Percentiles rank a stretch among this genome's conserved stretches.
Evolutionary conservation across 495 filamentous ascomycete genomes (phyloP).

Genomic region (Aspergillus haitiensis): DNA sequence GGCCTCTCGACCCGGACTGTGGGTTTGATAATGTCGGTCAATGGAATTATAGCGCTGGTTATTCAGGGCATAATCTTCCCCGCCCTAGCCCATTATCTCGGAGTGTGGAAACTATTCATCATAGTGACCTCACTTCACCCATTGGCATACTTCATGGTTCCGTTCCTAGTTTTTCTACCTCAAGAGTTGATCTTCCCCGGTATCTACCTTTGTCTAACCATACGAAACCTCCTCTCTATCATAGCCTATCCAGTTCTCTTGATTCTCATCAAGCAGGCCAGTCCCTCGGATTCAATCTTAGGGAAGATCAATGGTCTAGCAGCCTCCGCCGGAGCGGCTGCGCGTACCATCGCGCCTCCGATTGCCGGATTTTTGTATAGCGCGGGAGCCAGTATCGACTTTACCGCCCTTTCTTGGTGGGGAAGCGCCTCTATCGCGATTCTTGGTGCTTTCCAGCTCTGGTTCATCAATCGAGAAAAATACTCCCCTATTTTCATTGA

Average conservation of each 20-base stretch:
- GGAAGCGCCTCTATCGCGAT: slow-evolving; percentile 68
- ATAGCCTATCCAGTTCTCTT: slow-evolving; percentile 75
- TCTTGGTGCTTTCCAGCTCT: slow-evolving; percentile 67
- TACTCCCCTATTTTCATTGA: slow-evolving; percentile 40
- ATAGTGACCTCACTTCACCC: slow-evolving; percentile 74
- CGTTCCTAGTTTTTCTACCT: slow-evolving; percentile 65
- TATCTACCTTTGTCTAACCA: slow-evolving; percentile 69
- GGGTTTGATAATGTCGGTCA: slow-evolving; percentile 75
- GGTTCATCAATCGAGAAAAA: slow-evolving; percentile 58
- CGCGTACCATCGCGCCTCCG: slow-evolving; percentile 73
- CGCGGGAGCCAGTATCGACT: slow-evolving; percentile 61
- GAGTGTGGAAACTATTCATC: slow-evolving; percentile 71
- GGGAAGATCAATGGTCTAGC: slow-evolving; percentile 82
- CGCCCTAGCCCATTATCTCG: slow-evolving; percentile 65
- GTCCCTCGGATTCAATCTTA: slow-evolving; percentile 62
- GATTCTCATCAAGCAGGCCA: slow-evolving; percentile 82
- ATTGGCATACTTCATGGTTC: slow-evolving; percentile 72
- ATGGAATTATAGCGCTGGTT: slow-evolving; percentile 76
- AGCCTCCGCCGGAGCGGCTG: slow-evolving; percentile 74
- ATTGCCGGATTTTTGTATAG: slow-evolving; percentile 75
- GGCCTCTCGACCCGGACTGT: slow-evolving; percentile 71
- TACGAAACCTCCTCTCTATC: slow-evolving; percentile 76
- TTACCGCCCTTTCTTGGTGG: slow-evolving; percentile 79
- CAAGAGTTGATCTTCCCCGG: slow-evolving; percentile 56
- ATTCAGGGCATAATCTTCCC: slow-evolving; percentile 79